Percentiles rank a stretch among this genome's conserved stretches.
Conservation (phyloP, 2,329 filamentous ascomycete genomes). For the Hawksworthiomyces lignivorus region DNA sequence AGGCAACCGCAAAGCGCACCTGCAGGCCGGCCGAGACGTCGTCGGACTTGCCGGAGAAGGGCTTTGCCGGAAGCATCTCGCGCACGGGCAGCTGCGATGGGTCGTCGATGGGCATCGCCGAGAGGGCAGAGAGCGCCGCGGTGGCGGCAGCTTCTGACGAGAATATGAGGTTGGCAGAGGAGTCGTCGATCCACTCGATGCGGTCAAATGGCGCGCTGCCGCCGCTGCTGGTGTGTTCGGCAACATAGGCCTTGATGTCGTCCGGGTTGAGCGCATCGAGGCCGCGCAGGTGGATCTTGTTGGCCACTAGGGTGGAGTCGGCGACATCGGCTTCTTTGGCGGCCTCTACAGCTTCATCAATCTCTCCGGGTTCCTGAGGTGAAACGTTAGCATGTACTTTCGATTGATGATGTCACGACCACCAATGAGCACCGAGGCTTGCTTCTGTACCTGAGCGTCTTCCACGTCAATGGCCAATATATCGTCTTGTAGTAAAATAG, state of each 20-base stretch:
- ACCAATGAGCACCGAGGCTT: neutral
- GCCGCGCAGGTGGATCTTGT: slow-evolving; percentile 78
- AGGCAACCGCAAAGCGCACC: slow-evolving; percentile 64
- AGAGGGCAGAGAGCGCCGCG: slow-evolving; percentile 48
- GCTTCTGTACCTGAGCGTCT: slow-evolving; percentile 16
- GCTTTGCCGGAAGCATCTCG: slow-evolving; percentile 62
- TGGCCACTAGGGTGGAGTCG: slow-evolving; percentile 26
- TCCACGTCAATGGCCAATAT: slow-evolving; percentile 20
- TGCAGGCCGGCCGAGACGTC: slow-evolving; percentile 60
- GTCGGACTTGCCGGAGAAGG: slow-evolving; percentile 60
- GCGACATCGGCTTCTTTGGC: slow-evolving; percentile 16
- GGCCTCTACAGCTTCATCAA: slow-evolving; percentile 25
- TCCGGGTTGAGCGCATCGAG: slow-evolving; percentile 74
- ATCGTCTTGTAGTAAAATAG: slow-evolving; percentile 24
- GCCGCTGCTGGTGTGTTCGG: slow-evolving; percentile 54
- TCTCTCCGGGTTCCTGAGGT: slow-evolving; percentile 32
- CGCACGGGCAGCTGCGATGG: slow-evolving; percentile 48
- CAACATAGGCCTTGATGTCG: slow-evolving; percentile 69
- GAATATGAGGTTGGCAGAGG: slow-evolving; percentile 81
- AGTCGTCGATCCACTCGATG: slow-evolving; percentile 94
- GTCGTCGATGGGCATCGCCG: slow-evolving; percentile 44
- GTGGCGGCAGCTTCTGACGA: slow-evolving; percentile 42
- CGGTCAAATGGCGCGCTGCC: slow-evolving; percentile 45
- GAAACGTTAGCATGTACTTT: neutral
- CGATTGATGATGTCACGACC: too few species aligned